Base-by-base conservation (phyloP, 2,329 filamentous ascomycete species). In the Fusarium keratoplasticum region DNA sequence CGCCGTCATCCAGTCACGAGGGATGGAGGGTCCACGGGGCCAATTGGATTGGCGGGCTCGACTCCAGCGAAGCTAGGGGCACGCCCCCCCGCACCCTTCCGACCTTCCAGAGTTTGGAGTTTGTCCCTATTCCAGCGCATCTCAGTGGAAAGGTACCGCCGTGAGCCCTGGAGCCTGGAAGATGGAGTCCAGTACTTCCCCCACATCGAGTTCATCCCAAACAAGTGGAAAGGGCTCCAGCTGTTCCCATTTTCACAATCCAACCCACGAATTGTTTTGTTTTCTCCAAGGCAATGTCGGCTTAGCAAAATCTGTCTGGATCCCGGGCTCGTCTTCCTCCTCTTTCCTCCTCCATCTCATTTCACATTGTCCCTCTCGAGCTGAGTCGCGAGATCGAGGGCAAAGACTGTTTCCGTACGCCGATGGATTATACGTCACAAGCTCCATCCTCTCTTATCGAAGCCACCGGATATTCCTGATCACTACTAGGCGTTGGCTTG, bases 1-100 rank as follows among this genome's bases (percentile, higher is more conserved):
- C 72, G 47, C 38, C 36, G 25, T 44, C 33, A 64, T 33, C 79
- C 78, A 81, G 71, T 81, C 78, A 80, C 70, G 76, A 61, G 72
- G 70, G 67, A 42, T 22, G 54, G 11, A 42, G 68, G 64, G 57
- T 76, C 75, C 79, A 81, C 79, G 79, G 71, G 76, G 66, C 69
- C 70, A 78, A 76, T 75, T 70, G 71, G 65, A 79, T 76, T 71
- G 74, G 69, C 69, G 38, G 69, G 65, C 65, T 65, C n/a, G 72
- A 52, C 52, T 67, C 57, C 47, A 63, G 29, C 38, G 63, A 42
- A 47, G 38, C 47, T 69, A 72, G 68, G 69, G 66, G 60, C 42
- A 65, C 62, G 16, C 54, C 62, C 50, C 31, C 31, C 22, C 29
- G 52, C 44, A 52, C 38, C 31, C n/a, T n/a, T n/a, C n/a, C n/a